Conservation (phyloP, 2,329 filamentous ascomycete genomes). For the Hymenoscyphus infarciens region DNA sequence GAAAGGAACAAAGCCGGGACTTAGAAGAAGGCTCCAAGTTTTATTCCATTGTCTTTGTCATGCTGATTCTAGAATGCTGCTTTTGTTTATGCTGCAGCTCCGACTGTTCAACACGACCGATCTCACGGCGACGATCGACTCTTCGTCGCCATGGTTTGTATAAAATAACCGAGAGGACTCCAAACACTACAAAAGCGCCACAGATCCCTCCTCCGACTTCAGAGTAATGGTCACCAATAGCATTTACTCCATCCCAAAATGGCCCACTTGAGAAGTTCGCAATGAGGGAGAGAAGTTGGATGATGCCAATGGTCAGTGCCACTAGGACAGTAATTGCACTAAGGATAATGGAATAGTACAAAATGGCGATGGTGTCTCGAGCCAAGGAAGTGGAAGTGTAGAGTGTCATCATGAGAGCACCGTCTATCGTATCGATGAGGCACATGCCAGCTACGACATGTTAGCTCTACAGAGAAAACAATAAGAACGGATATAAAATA, state of each 20-base stretch:
- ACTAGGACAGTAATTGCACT: conserved; percentile 37
- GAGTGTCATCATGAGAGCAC: conserved; percentile 89
- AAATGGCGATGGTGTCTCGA: conserved; percentile 78
- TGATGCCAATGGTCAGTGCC: conserved; percentile 66
- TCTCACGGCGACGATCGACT: conserved; percentile 37
- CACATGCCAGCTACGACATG: conserved; percentile 75
- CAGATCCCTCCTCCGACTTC: conserved; percentile 85
- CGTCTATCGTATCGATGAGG: conserved; percentile 86
- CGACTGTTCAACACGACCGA: not conserved
- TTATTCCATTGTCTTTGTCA: not conserved
- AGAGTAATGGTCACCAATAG: conserved; percentile 76
- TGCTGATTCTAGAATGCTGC: not conserved
- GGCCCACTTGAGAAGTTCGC: conserved; percentile 68
- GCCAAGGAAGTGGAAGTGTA: conserved; percentile 80
- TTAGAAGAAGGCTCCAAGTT: not conserved
- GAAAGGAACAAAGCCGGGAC: not conserved
- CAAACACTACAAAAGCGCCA: conserved; percentile 76
- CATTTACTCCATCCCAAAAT: conserved; percentile 89
- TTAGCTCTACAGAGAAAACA: not conserved
- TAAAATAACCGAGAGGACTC: conserved; percentile 56
- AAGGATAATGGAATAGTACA: conserved; percentile 72
- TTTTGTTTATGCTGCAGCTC: not conserved
- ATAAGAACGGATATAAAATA: conserved; percentile 37
- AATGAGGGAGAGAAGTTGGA: conserved; percentile 78
- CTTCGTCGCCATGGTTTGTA: conserved; percentile 76